Conservation (phyloP, 176 grass and related monocot genomes). For the Carex scoparia region DNA sequence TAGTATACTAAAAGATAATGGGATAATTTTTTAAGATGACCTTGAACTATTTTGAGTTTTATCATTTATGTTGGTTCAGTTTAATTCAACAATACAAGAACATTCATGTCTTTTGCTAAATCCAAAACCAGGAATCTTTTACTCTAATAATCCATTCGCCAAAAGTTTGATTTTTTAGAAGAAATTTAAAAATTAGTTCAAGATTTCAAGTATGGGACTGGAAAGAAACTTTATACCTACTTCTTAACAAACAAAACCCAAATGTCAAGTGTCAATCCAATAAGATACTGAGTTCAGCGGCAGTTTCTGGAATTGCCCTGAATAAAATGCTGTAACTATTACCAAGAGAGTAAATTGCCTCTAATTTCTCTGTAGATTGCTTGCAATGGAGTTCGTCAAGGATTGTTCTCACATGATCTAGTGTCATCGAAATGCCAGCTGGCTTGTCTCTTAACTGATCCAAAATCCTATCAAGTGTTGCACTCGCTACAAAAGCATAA, state of each 20-base stretch:
- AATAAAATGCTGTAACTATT: conserved; percentile 20
- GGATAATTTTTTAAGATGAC: background rate
- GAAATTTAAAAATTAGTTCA: background rate
- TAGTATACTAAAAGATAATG: background rate
- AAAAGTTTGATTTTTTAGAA: background rate
- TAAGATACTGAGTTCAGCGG: background rate
- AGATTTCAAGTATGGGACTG: background rate
- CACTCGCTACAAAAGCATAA: conserved; percentile 42
- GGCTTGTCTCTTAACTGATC: conserved; percentile 62
- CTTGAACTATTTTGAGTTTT: background rate
- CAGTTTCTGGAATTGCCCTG: background rate
- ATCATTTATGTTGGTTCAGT: background rate
- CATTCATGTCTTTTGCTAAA: background rate
- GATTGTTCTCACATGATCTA: conserved; percentile 61
- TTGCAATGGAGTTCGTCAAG: conserved; percentile 54
- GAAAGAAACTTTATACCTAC: background rate
- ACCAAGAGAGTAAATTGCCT: conserved; percentile 54
- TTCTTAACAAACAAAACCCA: background rate
- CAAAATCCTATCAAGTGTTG: conserved; percentile 65
- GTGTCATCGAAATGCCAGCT: conserved; percentile 64
- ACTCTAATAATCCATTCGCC: background rate
- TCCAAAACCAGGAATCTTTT: background rate
- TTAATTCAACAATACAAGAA: background rate
- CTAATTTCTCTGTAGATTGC: conserved; percentile 33
- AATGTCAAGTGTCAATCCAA: background rate